These are phyloP conservation scores for Syncephalastrum sp. DNA, from an alignment of 371 early-diverging fungal genomes.

Conservation along the genomic window DNA sequence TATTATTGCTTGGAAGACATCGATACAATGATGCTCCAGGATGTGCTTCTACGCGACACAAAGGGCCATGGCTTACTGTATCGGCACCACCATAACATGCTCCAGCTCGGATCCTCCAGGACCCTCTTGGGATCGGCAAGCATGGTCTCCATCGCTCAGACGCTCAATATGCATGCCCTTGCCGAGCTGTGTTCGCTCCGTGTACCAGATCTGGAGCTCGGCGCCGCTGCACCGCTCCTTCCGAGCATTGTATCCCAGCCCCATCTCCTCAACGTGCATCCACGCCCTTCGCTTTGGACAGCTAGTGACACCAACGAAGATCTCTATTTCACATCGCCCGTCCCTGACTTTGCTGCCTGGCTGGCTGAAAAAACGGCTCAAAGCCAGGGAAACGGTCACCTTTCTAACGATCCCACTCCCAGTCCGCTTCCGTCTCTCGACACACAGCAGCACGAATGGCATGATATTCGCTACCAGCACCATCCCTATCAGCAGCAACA, in stretches of 20 bases:
- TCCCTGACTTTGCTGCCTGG: neutral
- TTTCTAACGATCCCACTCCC: too few relatives aligned
- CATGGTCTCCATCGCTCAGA: conserved; percentile 26
- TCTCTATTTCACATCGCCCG: neutral
- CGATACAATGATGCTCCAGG: conserved; percentile 7
- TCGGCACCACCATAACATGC: conserved; percentile 7
- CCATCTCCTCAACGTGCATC: neutral
- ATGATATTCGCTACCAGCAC: too few relatives aligned
- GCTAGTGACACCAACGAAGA: neutral
- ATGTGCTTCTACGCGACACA: neutral
- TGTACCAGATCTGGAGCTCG: conserved; percentile 22
- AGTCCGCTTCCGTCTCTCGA: too few relatives aligned
- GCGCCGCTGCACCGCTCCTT: conserved; percentile 32
- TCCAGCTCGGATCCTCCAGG: neutral
- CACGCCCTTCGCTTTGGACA: neutral
- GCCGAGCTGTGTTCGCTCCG: conserved; percentile 38
- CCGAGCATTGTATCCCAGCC: conserved; percentile 19
- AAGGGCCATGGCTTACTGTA: conserved; percentile 4
- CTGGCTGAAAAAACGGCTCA: too few relatives aligned
- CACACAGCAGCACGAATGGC: too few relatives aligned
- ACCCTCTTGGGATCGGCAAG: conserved; percentile 8
- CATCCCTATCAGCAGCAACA: too few relatives aligned
- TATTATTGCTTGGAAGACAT: conserved; percentile 27
- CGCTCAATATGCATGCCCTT: conserved; percentile 22
- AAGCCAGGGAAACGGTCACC: too few relatives aligned